These are phyloP conservation scores for Orbilia javanica DNA, from an alignment of 2,329 filamentous ascomycete species.

Conservation along the genomic window DNA sequence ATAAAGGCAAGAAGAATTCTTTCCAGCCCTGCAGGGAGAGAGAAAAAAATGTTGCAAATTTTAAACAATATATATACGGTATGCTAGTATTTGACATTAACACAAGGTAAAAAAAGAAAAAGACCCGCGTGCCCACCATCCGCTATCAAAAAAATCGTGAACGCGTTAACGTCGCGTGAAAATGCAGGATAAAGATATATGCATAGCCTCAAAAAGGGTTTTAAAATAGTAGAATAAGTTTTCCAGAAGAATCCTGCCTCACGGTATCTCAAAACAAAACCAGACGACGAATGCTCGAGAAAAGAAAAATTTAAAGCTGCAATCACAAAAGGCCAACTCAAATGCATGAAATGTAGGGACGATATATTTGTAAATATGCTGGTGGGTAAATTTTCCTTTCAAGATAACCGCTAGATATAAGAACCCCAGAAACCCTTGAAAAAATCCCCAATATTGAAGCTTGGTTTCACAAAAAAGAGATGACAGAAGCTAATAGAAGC, in stretches of 20 bases:
- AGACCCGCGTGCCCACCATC: slow-evolving; percentile 17
- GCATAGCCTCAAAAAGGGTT: slow-evolving; percentile 9
- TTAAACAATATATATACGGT: slow-evolving; percentile 42
- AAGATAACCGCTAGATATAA: slow-evolving; percentile 50
- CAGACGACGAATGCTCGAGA: slow-evolving; percentile 3
- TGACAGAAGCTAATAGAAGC: slow-evolving; percentile 27
- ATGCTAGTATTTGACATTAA: slow-evolving; percentile 32
- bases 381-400: slow-evolving; percentile 43
- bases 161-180: slow-evolving; percentile 31
- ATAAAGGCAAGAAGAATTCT: no score
- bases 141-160: slow-evolving; percentile 22
- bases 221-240: background rate
- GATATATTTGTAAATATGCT: slow-evolving; percentile 20
- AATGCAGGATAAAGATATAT: background rate
- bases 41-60: background rate
- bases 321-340: slow-evolving; percentile 23
- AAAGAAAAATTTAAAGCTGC: slow-evolving; percentile 3
- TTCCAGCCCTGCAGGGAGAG: background rate
- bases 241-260: slow-evolving; percentile 45
- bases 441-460: slow-evolving; percentile 20
- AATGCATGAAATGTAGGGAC: slow-evolving; percentile 23
- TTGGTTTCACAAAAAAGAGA: slow-evolving; percentile 8
- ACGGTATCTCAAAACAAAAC: slow-evolving; percentile 37
- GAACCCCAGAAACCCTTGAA: slow-evolving; percentile 40
- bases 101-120: background rate